phyloP scores from a whole-genome alignment of 108 stramenopile genomes.

The Cylindrotheca closterium region DNA sequence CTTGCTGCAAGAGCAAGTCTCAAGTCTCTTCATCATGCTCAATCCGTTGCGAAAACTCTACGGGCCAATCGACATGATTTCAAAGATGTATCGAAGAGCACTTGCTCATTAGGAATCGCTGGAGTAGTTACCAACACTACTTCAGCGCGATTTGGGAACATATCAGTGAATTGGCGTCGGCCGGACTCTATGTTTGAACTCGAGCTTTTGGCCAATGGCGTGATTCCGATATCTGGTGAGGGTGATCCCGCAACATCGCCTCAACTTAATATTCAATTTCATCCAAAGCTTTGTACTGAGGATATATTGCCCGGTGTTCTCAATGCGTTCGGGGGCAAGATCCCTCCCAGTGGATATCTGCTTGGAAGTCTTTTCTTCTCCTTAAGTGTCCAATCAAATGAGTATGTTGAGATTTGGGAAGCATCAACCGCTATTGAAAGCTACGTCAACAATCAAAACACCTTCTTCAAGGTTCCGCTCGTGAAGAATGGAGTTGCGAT shows the following conservation, averaged over 20 bases:
- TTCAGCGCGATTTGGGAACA: conserved; percentile 1
- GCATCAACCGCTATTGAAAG: conserved; percentile 28
- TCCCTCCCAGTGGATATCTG: conserved; percentile 46
- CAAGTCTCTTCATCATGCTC: conserved; percentile 55
- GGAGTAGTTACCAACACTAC: conserved; percentile 7
- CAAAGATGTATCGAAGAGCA: conserved; percentile 20
- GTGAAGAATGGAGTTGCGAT: conserved; percentile 35
- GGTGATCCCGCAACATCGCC: not conserved
- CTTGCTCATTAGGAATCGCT: conserved; percentile 18
- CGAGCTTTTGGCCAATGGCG: conserved; percentile 38
- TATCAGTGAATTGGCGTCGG: conserved; percentile 47
- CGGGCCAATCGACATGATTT: conserved; percentile 42
- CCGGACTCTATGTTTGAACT: conserved; percentile 75
- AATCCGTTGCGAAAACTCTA: conserved; percentile 39
- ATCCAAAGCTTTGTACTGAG: conserved; percentile 39
- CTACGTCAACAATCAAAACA: conserved; percentile 14
- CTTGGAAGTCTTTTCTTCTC: conserved; percentile 34
- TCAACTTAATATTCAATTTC: conserved; percentile 19
- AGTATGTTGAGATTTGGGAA: conserved; percentile 36
- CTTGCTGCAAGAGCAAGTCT: conserved; percentile 45
- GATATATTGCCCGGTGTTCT: conserved; percentile 44
- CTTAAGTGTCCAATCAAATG: conserved; percentile 7
- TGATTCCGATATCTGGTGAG: conserved; percentile 9
- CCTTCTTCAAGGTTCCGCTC: conserved; percentile 45
- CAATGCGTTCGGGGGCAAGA: conserved; percentile 33